Evolutionary conservation across 768 basidiomycete species (phyloP).

Genomic region (Amanita inopinata): DNA sequence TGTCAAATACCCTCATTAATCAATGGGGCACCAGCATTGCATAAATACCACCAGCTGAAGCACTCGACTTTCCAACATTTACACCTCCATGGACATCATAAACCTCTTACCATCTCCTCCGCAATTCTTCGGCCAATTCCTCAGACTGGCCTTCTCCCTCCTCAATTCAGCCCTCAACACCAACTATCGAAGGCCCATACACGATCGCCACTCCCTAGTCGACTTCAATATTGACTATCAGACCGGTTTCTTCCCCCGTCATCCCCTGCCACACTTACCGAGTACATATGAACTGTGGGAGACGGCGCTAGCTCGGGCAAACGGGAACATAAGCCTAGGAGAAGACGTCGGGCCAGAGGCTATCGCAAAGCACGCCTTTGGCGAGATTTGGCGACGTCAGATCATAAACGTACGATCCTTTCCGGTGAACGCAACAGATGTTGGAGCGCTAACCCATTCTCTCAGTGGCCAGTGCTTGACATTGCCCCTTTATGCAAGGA

Average conservation of each 20-base stretch:
- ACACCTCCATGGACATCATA: conserved; percentile 27
- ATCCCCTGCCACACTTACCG: conserved; percentile 48
- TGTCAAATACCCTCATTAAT: conserved; percentile 10
- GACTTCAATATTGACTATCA: conserved; percentile 50
- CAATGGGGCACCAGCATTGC: conserved; percentile 11
- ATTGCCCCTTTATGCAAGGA: conserved; percentile 42
- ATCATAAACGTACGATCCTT: conserved; percentile 41
- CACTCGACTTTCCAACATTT: conserved; percentile 1
- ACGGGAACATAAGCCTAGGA: conserved; percentile 43
- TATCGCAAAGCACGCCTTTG: conserved; percentile 35
- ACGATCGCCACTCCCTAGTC: conserved; percentile 25
- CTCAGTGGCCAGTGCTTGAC: conserved; percentile 65
- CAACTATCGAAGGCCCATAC: conserved; percentile 20
- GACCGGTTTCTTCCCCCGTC: conserved; percentile 79
- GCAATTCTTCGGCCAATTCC: conserved; percentile 37
- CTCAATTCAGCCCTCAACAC: conserved; percentile 33
- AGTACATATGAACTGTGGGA: conserved; percentile 63
- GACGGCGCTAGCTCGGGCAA: conserved; percentile 45
- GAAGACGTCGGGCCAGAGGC: conserved; percentile 43
- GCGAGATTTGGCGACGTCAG: conserved; percentile 59
- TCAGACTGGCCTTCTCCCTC: conserved; percentile 36
- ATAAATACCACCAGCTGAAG: conserved; percentile 16
- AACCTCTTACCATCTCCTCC: conserved; percentile 44
- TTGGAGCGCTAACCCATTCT: conserved; percentile 3
- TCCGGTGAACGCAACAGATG: conserved; percentile 7